phyloP scores from a whole-genome alignment of 2,329 filamentous ascomycete species.

The Trichoderma arundinaceum region DNA sequence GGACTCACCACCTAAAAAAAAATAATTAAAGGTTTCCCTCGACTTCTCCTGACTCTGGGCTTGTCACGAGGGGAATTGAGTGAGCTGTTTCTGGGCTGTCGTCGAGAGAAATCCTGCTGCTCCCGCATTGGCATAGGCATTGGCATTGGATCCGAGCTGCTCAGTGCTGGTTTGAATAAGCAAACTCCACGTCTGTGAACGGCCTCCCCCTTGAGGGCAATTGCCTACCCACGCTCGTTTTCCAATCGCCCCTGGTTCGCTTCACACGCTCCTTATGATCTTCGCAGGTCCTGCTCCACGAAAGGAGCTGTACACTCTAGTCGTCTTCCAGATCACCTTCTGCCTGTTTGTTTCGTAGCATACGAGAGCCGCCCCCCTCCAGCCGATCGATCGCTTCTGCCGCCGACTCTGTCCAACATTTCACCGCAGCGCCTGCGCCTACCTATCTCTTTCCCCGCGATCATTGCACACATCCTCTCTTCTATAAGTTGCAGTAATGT shows the following conservation, averaged over 20 bases:
- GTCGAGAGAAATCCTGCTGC: slow-evolving; percentile 10
- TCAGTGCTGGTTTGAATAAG: slow-evolving; percentile 8
- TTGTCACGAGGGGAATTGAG: slow-evolving; percentile 29
- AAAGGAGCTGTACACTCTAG: slow-evolving; percentile 31
- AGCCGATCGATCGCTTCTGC: slow-evolving; percentile 23
- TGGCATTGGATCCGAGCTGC: slow-evolving; percentile 1
- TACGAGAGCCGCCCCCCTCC: slow-evolving; percentile 14
- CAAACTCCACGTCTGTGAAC: slow-evolving; percentile 19
- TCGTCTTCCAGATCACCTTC: slow-evolving; percentile 16
- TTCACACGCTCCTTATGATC: slow-evolving; percentile 39
- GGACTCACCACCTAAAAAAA: slow-evolving; percentile 36
- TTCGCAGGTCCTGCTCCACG: slow-evolving; percentile 33
- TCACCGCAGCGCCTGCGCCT: slow-evolving; percentile 5
- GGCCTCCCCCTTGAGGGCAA: slow-evolving; percentile 37
- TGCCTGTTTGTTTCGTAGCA: slow-evolving; percentile 28
- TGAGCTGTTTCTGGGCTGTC: slow-evolving; percentile 25
- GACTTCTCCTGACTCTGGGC: slow-evolving; percentile 31
- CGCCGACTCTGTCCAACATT: slow-evolving; percentile 3
- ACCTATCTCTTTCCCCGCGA: slow-evolving; percentile 27
- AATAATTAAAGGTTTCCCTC: slow-evolving; percentile 34
- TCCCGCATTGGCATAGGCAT: slow-evolving; percentile 11
- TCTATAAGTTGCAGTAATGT: slow-evolving; percentile 40
- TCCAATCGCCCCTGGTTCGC: slow-evolving; percentile 41
- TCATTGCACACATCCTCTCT: slow-evolving; percentile 5
- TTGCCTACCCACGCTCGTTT: slow-evolving; percentile 43